Percentiles rank a stretch among this genome's conserved stretches.
Evolutionary conservation across 345 rosid genomes (phyloP).

Genomic region (Abelmoschus esculentus): DNA sequence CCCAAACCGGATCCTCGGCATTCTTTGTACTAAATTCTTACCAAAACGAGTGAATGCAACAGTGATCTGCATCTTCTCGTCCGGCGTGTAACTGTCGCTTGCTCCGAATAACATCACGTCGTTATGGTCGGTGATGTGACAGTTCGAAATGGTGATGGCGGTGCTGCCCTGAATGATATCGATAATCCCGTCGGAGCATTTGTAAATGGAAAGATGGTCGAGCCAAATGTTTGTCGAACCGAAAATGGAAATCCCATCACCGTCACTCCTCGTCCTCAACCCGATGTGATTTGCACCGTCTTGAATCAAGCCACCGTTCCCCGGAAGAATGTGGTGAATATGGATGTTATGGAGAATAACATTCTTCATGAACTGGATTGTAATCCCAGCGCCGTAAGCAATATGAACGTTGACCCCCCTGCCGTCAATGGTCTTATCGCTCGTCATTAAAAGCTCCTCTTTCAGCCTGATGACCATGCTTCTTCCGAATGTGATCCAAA

Average conservation of each 20-base stretch:
- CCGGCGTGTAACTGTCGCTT: not conserved
- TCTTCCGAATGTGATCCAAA: not conserved
- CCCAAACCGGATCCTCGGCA: not conserved
- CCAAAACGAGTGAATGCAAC: not conserved
- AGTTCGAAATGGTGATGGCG: not conserved
- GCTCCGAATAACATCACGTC: not conserved
- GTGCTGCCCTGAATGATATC: not conserved
- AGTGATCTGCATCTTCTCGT: not conserved
- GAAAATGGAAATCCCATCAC: not conserved
- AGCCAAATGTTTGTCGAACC: not conserved
- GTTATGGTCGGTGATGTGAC: not conserved
- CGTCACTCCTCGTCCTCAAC: not conserved
- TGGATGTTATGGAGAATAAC: not conserved
- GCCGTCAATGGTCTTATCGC: not conserved
- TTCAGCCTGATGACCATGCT: not conserved
- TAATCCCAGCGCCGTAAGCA: not conserved
- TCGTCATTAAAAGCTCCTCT: not conserved
- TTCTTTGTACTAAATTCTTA: not conserved
- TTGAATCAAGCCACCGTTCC: not conserved
- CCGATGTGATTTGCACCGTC: not conserved
- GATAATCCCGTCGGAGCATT: not conserved
- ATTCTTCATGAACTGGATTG: not conserved
- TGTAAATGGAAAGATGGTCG: not conserved
- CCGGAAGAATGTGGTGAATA: not conserved
- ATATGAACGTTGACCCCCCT: not conserved